Evolutionary conservation across 495 filamentous ascomycete genomes (phyloP).

Genomic region (Entonaema liquescens): DNA sequence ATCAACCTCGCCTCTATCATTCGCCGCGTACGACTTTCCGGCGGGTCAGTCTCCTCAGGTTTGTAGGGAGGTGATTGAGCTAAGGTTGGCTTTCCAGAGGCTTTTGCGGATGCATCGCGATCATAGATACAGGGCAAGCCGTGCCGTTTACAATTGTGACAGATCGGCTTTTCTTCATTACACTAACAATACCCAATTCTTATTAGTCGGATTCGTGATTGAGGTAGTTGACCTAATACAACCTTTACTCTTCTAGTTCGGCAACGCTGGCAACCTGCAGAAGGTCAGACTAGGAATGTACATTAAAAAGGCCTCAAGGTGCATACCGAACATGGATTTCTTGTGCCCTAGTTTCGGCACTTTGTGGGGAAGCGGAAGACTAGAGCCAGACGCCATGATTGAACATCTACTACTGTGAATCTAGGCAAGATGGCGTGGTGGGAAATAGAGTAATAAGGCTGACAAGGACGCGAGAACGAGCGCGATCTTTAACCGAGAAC

Average conservation of each 20-base stretch:
- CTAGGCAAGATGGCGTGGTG: neutral
- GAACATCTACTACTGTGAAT: neutral
- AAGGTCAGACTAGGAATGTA: constrained; percentile 10
- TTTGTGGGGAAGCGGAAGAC: neutral
- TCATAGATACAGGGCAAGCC: constrained; percentile 47
- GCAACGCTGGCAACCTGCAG: constrained; percentile 50
- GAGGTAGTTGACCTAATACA: constrained; percentile 3
- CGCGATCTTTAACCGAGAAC: constrained; percentile 5
- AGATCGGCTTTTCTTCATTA: constrained; percentile 52
- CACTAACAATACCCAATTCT: constrained; percentile 39
- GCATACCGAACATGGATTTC: constrained; percentile 38
- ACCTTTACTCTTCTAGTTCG: constrained; percentile 51
- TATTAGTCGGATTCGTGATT: neutral
- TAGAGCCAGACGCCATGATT: constrained; percentile 23
- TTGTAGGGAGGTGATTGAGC: neutral
- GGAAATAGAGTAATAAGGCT: neutral
- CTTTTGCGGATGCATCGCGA: constrained; percentile 23
- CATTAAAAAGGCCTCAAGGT: neutral
- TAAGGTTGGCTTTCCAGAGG: constrained; percentile 8
- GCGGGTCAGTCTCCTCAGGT: constrained; percentile 26
- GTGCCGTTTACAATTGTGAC: constrained; percentile 50
- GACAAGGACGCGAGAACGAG: constrained; percentile 5
- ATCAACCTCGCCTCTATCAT: constrained; percentile 49
- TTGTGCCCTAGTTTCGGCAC: constrained; percentile 33
- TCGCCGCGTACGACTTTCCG: constrained; percentile 47